These are phyloP conservation scores for Tanacetum coccineum DNA, from an alignment of 129 eudicot species.

Conservation along the genomic window DNA sequence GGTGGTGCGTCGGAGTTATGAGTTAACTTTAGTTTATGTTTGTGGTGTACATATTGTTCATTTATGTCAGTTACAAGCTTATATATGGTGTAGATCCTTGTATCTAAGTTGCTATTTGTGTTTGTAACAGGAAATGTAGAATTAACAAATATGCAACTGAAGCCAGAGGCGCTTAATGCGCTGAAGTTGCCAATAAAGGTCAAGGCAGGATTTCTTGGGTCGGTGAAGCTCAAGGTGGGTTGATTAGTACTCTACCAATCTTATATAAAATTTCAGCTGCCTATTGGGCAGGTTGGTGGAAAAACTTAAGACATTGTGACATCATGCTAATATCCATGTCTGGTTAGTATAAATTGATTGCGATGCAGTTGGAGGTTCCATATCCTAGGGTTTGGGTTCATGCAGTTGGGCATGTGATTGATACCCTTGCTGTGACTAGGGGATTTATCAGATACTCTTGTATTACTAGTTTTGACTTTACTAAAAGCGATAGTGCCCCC, in stretches of 20 bases:
- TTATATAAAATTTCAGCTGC: neutral
- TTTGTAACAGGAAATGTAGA: slow-evolving; percentile 82
- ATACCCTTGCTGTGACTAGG: too few relatives aligned
- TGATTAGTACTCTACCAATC: slow-evolving; percentile 17
- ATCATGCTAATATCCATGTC: too few relatives aligned
- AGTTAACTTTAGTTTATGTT: slow-evolving; percentile 1
- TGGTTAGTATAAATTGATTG: too few relatives aligned
- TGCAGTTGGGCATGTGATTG: slow-evolving; percentile 14
- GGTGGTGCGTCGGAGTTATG: slow-evolving; percentile 11
- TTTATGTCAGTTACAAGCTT: slow-evolving; percentile 8
- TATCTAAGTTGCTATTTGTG: slow-evolving; percentile 17
- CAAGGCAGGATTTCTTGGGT: slow-evolving; percentile 99
- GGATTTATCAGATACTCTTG: too few relatives aligned
- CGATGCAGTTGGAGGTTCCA: slow-evolving; percentile 6
- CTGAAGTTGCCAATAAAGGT: slow-evolving; percentile 93
- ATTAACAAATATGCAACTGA: slow-evolving; percentile 91
- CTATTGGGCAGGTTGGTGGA: neutral
- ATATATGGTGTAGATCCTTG: slow-evolving; percentile 2
- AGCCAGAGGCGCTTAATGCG: slow-evolving; percentile 98
- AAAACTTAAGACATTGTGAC: too few relatives aligned
- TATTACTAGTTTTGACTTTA: slow-evolving; percentile 11
- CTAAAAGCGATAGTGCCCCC: slow-evolving; percentile 1
- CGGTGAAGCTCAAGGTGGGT: slow-evolving; percentile 90
- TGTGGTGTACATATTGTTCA: neutral
- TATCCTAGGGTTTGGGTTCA: slow-evolving; percentile 1